Conservation (phyloP, 306 rosid species). For the Acacia melanoxylon region DNA sequence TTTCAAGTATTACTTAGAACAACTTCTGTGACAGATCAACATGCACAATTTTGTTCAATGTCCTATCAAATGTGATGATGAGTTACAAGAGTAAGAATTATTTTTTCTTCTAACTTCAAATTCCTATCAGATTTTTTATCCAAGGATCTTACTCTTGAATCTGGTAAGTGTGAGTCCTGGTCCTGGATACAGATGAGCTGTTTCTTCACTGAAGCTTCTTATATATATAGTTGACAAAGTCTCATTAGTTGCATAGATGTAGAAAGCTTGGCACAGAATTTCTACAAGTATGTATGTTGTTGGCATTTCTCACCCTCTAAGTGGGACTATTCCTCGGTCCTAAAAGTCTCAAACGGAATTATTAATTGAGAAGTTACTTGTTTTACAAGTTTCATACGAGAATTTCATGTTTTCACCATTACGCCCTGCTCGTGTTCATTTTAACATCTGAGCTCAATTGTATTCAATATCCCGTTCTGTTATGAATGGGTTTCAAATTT, state of each 20-base stretch:
- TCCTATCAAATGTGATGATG: background rate
- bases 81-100: background rate
- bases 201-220: background rate
- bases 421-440: background rate
- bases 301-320: too few relatives aligned
- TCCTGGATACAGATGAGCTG: background rate
- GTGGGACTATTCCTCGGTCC: too few relatives aligned
- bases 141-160: background rate
- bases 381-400: background rate
- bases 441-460: background rate
- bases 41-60: background rate
- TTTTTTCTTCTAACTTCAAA: background rate
- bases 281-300: too few relatives aligned
- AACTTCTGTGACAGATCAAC: background rate
- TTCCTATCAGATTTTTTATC: background rate
- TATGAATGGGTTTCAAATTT: background rate
- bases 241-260: background rate
- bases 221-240: background rate
- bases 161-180: background rate
- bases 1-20: background rate
- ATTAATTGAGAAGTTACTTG: background rate
- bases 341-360: background rate
- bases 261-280: background rate
- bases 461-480: background rate
- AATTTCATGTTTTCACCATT: background rate